These are phyloP conservation scores for Termitomyces titanicus DNA, from an alignment of 768 basidiomycete species.

Conservation along the genomic window DNA sequence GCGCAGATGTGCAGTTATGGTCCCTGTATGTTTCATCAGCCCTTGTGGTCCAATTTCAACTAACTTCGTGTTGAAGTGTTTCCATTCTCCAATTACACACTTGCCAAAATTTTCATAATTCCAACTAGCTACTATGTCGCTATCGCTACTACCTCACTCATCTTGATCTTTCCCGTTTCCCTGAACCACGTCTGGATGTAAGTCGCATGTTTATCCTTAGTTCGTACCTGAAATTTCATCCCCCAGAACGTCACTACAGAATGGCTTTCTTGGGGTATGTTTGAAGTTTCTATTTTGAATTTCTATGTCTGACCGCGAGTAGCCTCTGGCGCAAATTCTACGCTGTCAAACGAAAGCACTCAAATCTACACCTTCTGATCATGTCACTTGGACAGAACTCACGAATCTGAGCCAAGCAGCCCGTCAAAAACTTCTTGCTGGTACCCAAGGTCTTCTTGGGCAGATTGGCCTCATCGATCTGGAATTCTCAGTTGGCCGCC, in stretches of 20 bases:
- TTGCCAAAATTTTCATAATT: conserved; percentile 37
- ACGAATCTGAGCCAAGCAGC: conserved; percentile 21
- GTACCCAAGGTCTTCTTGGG: conserved; percentile 27
- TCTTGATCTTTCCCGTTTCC: conserved; percentile 42
- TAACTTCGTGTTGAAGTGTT: conserved; percentile 24
- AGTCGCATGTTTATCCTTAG: not conserved
- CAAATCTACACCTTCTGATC: conserved; percentile 29
- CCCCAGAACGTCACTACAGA: conserved; percentile 24
- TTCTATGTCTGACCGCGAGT: not conserved
- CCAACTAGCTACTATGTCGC: conserved; percentile 38
- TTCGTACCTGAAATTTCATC: not conserved
- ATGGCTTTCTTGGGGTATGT: conserved; percentile 28
- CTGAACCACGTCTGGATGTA: conserved; percentile 40
- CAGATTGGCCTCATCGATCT: conserved; percentile 37
- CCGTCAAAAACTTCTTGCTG: conserved; percentile 26
- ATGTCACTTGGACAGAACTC: conserved; percentile 26
- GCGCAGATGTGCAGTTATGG: conserved; percentile 33
- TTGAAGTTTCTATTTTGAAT: not conserved
- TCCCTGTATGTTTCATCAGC: conserved; percentile 23
- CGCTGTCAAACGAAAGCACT: conserved; percentile 31
- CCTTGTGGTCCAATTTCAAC: not conserved
- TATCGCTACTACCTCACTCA: conserved; percentile 32
- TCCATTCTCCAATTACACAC: conserved; percentile 34
- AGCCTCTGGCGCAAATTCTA: conserved; percentile 33
- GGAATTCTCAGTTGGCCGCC: conserved; percentile 38